These are phyloP conservation scores for Amyloporia xantha DNA, from an alignment of 768 basidiomycete genomes.

Conservation along the genomic window DNA sequence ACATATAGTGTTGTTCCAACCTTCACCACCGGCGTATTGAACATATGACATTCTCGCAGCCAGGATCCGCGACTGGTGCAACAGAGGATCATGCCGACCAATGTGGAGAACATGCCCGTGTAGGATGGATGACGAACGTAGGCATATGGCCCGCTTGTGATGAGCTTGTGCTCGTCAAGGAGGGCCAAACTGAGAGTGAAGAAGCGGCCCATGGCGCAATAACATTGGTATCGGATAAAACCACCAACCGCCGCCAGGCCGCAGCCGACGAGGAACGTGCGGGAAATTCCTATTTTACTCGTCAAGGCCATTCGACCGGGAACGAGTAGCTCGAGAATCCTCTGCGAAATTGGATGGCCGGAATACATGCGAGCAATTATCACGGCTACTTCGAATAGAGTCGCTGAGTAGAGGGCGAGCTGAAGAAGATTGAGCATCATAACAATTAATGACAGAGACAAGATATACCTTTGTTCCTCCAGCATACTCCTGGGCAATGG, in stretches of 20 bases:
- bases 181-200: slow-evolving; percentile 16
- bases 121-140: slow-evolving; percentile 26
- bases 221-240: slow-evolving; percentile 3
- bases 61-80: neutral
- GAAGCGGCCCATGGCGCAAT: slow-evolving; percentile 9
- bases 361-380: neutral
- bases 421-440: too few relatives aligned
- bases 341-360: neutral
- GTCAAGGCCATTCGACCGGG: neutral
- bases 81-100: slow-evolving; percentile 1
- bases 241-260: neutral
- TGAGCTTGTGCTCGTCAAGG: slow-evolving; percentile 15
- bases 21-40: neutral
- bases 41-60: neutral
- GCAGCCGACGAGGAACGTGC: neutral
- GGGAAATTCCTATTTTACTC: neutral
- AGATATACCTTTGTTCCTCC: neutral
- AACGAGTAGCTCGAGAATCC: neutral
- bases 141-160: slow-evolving; percentile 23
- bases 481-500: neutral
- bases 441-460: too few relatives aligned
- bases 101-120: neutral
- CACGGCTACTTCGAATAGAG: neutral
- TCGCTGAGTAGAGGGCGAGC: neutral
- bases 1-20: neutral